Evolutionary conservation across 768 basidiomycete species (phyloP), one percentile per base, ranked within the genome.

Genomic region (Russula brevipes): DNA sequence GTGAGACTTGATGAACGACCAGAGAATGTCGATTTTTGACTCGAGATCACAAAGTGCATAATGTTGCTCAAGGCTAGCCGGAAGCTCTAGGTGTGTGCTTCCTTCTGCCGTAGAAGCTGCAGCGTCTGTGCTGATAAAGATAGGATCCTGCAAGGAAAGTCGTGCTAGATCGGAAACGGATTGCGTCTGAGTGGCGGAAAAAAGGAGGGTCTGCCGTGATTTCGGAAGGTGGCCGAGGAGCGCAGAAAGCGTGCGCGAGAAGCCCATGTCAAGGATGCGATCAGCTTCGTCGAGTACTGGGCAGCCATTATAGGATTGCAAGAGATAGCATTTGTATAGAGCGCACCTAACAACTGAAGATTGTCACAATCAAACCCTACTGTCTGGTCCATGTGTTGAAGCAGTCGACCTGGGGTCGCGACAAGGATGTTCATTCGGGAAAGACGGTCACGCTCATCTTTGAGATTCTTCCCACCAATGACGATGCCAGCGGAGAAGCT

Each of bases 371-470:
- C 94, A 66, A 99, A 97, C 1, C 95, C 95, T 58, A 94, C 83
- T 3, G 97, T 98, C 74, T 98, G 94, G 72, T 98, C 97, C 88
- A 99, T 90, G 73, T 99, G 97, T 70, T 99, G 97, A 50, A 99
- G 77, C 47, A 99, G 78, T 50, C 96, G 82, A 31, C 96, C 96
- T 5, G 96, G 96, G 4, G 96, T 98, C 2, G 96, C 96, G 16
- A 99, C 91, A n/a, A 99, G 82, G 61, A 99, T 97, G 70, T 99
- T 99, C 94, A 98, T 98, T 46, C 91, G 82, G 10, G 87, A 81
- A 47, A 99, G 74, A 7, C 96, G 81, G 24, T 95, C 94, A 44
- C 85, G 80, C 73, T 99, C 96, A 65, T 96, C 94, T 72, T 94
- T 94, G 54, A 98, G 73, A 69, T 87, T 93, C 79, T 98, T 99